Evolutionary conservation across 2,329 filamentous ascomycete genomes (phyloP).

Genomic region (Mycosphaerelloides madeirae): DNA sequence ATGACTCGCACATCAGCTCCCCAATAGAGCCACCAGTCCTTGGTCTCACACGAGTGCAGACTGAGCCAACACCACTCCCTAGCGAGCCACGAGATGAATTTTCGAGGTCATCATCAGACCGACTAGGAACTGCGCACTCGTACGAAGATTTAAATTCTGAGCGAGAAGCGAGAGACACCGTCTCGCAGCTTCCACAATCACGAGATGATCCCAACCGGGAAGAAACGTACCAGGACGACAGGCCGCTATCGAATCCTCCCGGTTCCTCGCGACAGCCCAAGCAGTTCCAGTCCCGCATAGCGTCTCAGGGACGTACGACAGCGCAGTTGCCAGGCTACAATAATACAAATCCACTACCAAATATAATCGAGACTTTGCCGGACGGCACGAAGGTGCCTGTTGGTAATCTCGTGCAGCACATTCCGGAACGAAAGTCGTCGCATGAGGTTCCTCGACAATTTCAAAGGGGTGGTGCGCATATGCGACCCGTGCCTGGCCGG

Average conservation of each 20-base stretch:
- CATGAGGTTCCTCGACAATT: slow-evolving; percentile 30
- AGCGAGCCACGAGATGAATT: slow-evolving; percentile 46
- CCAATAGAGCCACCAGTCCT: slow-evolving; percentile 42
- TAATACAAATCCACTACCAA: slow-evolving; percentile 45
- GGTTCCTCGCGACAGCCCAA: slow-evolving; percentile 38
- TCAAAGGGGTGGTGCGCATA: slow-evolving; percentile 32
- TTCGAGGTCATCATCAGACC: slow-evolving; percentile 54
- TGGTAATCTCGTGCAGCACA: slow-evolving; percentile 24
- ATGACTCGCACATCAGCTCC: slow-evolving; percentile 48
- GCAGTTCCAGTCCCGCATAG: slow-evolving; percentile 54
- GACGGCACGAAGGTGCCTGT: slow-evolving; percentile 32
- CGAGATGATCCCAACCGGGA: slow-evolving; percentile 10
- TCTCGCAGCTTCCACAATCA: slow-evolving; percentile 8
- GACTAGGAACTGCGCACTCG: slow-evolving; percentile 24
- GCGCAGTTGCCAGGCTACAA: slow-evolving; percentile 46
- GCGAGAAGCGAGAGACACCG: slow-evolving; percentile 5
- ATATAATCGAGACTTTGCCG: slow-evolving; percentile 58
- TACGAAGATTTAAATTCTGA: slow-evolving; percentile 25
- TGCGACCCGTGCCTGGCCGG: slow-evolving; percentile 33
- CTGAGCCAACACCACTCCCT: slow-evolving; percentile 59
- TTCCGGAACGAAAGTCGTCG: slow-evolving; percentile 50
- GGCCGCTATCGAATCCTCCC: slow-evolving; percentile 25
- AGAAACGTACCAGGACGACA: slow-evolving; percentile 12
- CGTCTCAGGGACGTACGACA: slow-evolving; percentile 53
- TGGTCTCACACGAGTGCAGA: slow-evolving; percentile 59